phyloP scores from a whole-genome alignment of 1,284 basidiomycete genomes.

The Meira nashicola region DNA sequence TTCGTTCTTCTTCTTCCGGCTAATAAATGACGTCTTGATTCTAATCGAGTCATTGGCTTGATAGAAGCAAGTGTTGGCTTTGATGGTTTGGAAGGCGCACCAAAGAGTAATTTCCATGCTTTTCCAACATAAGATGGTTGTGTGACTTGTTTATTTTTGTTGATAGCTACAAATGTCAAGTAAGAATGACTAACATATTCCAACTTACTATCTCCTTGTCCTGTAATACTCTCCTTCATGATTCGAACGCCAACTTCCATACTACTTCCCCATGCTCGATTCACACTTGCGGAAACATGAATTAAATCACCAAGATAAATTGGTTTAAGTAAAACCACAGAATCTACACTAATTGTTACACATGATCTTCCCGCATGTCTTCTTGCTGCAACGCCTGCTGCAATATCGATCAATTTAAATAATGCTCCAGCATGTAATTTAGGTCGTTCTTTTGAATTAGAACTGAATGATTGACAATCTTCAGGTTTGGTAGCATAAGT shows the following conservation, averaged over 20 bases:
- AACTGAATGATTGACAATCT: neutral
- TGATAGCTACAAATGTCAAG: constrained; percentile 52
- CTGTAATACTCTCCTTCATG: constrained; percentile 14
- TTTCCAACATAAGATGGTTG: no score
- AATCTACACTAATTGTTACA: constrained; percentile 53
- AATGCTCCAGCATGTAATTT: constrained; percentile 52
- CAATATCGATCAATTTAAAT: constrained; percentile 54
- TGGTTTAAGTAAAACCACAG: constrained; percentile 45
- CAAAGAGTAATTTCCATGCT: neutral
- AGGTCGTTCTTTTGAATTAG: neutral
- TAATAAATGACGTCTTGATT: constrained; percentile 53
- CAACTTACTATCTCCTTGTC: no score
- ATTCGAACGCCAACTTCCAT: constrained; percentile 54
- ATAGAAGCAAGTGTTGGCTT: constrained; percentile 37
- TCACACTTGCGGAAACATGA: constrained; percentile 52
- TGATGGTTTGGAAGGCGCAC: neutral
- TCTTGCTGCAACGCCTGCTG: constrained; percentile 53
- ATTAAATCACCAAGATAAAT: constrained; percentile 41
- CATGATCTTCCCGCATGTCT: constrained; percentile 51
- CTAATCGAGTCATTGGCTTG: constrained; percentile 47
- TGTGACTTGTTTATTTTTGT: neutral
- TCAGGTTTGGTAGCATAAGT: constrained; percentile 24
- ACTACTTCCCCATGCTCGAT: constrained; percentile 53
- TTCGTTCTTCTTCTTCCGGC: constrained; percentile 52
- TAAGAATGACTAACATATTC: constrained; percentile 29